Evolutionary conservation across 306 rosid genomes (phyloP), one percentile per base, ranked within the genome.

Genomic region (Malus asiatica): DNA sequence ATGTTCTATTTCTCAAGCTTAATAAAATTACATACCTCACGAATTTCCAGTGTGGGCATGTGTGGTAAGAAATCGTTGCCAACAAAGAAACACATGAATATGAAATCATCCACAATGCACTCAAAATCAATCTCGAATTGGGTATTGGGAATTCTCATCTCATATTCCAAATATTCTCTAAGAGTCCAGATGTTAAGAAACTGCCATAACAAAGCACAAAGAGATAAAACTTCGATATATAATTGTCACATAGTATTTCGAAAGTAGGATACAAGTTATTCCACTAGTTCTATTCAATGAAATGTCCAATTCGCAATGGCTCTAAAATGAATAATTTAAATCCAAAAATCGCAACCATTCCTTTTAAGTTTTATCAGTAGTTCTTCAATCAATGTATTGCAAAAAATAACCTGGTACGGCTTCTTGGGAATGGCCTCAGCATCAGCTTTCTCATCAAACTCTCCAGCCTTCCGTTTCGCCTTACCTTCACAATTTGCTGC

Each of bases 61-160:
- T 96, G 99, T 12, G 99, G 99, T 73, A 96, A 88, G 84, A 96
- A 96, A 87, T 96, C 99, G 69, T 96, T 96, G 73, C 99, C 98
- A 67, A 96, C 98, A 42, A 96, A 96, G 78, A 96, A 96, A 74
- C 99, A 96, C 29, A 96, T 86, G 83, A 96, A 96, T 83, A 96
- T 91, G 78, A 96, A 96, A 79, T 96, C 99, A 87, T 96, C 99
- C 81, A 90, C 92, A 58, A 96, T 85, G 82, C 94, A 73, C 84
- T 96, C 99, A 65, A 91, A 76, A 83, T 92, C 94, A 58, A 88
- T 82, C 89, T 90, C 87, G 42, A 90, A 85, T 30, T 97, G 89
- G 76, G 76, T 11, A 82, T 89, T 88, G 7, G 98, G 97, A 62
- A 96, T 86, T 84, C 81, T 84, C 88, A 93, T 79, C 81, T 90